Evolutionary conservation across 2,329 filamentous ascomycete species (phyloP).

Genomic region (Teratosphaeria viscida): DNA sequence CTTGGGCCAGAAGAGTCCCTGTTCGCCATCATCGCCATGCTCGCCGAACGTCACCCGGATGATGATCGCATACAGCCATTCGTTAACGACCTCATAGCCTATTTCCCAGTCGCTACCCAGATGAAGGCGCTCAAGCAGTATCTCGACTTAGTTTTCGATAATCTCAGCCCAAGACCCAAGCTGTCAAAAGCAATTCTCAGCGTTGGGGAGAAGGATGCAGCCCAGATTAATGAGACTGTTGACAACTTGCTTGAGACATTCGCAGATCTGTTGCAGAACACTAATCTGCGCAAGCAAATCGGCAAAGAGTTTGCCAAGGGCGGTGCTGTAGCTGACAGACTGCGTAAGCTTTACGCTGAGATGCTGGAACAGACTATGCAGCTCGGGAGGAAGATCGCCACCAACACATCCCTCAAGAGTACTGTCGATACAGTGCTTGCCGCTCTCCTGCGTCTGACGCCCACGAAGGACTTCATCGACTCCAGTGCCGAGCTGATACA

Average conservation of each 20-base stretch:
- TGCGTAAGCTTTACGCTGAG: slow-evolving; percentile 19
- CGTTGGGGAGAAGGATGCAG: slow-evolving; percentile 37
- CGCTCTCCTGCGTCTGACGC: slow-evolving; percentile 72
- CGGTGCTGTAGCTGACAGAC: slow-evolving; percentile 8
- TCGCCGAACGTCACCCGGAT: slow-evolving; percentile 80
- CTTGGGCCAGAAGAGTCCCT: slow-evolving; percentile 79
- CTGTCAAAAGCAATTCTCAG: slow-evolving; percentile 65
- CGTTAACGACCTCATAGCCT: slow-evolving; percentile 59
- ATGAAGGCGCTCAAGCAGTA: slow-evolving; percentile 64
- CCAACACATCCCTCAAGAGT: slow-evolving; percentile 29
- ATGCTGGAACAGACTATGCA: slow-evolving; percentile 33
- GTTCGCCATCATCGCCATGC: slow-evolving; percentile 76
- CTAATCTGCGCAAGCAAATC: slow-evolving; percentile 16
- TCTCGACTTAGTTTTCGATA: slow-evolving; percentile 62
- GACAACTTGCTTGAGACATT: slow-evolving; percentile 30
- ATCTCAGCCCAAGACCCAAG: slow-evolving; percentile 62
- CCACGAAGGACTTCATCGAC: slow-evolving; percentile 79
- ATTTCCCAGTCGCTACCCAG: slow-evolving; percentile 65
- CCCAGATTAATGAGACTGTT: slow-evolving; percentile 26
- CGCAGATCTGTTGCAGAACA: slow-evolving; percentile 23
- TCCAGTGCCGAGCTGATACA: slow-evolving; percentile 74
- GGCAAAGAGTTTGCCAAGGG: slow-evolving; percentile 16
- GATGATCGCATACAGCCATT: slow-evolving; percentile 66
- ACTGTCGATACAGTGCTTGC: slow-evolving; percentile 59
- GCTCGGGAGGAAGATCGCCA: slow-evolving; percentile 44